phyloP scores from a whole-genome alignment of 352 stramenopile genomes.

The Hyaloperonospora brassicae region DNA sequence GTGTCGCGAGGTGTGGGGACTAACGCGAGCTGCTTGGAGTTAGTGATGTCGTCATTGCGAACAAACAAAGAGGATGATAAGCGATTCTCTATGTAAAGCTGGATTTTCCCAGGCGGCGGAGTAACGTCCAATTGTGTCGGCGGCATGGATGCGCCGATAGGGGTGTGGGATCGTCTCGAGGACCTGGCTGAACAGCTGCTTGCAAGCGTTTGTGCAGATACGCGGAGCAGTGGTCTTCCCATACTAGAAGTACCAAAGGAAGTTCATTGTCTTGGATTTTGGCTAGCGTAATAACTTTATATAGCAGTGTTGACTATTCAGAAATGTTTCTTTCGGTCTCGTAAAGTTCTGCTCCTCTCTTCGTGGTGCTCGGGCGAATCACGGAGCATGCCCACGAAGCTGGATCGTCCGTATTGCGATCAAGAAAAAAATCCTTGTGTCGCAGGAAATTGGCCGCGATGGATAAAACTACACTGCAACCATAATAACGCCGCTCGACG shows the following conservation, averaged over 20 bases:
- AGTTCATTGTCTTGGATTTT: too few species aligned
- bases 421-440: background rate
- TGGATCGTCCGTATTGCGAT: background rate
- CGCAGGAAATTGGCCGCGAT: background rate
- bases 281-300: background rate
- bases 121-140: too few species aligned
- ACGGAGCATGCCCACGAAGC: background rate
- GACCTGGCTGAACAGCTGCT: too few species aligned
- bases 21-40: too few species aligned
- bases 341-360: background rate
- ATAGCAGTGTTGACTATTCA: background rate
- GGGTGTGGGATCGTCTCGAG: too few species aligned
- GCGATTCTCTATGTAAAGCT: too few species aligned
- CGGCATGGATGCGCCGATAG: too few species aligned
- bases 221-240: background rate
- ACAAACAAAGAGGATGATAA: too few species aligned
- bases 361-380: background rate
- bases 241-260: background rate
- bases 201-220: too few species aligned
- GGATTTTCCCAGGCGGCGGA: too few species aligned
- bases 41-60: too few species aligned
- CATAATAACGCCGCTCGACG: slow-evolving; percentile 1
- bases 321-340: background rate
- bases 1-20: too few species aligned
- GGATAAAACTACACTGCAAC: background rate